Conservation (phyloP, 805 yeast genomes). For the Ogataea salicorniae region DNA sequence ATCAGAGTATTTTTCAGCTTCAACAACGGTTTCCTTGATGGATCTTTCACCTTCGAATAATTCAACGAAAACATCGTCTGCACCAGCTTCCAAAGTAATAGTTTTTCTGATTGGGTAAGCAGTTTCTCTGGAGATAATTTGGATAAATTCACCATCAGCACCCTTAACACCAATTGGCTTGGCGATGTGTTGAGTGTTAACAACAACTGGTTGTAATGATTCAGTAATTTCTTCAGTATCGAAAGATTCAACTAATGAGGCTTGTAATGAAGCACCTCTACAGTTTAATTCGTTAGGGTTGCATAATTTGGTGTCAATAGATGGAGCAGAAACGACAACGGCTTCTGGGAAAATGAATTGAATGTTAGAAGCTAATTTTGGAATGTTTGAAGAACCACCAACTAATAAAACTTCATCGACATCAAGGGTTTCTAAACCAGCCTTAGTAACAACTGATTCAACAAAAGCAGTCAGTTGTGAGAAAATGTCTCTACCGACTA, state of each 20-base stretch:
- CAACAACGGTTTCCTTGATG: constrained; percentile 75
- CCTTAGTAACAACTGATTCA: constrained; percentile 69
- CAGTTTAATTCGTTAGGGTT: constrained; percentile 87
- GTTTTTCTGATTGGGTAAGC: constrained; percentile 86
- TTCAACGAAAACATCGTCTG: constrained; percentile 58
- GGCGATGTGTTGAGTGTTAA: constrained; percentile 81
- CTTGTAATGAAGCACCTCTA: constrained; percentile 97
- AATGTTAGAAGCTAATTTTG: constrained; percentile 79
- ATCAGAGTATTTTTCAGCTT: constrained; percentile 53
- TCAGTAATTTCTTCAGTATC: constrained; percentile 79
- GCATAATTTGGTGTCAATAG: constrained; percentile 67
- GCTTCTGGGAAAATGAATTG: constrained; percentile 76
- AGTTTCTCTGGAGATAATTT: constrained; percentile 76
- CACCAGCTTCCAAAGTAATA: constrained; percentile 56
- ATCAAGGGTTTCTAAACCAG: constrained; percentile 78
- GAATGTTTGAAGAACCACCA: constrained; percentile 92
- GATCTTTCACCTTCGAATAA: constrained; percentile 83
- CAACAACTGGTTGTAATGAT: constrained; percentile 75
- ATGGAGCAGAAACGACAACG: constrained; percentile 70
- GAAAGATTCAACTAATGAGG: constrained; percentile 75
- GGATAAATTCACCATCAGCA: constrained; percentile 62
- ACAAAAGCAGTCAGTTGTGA: constrained; percentile 73
- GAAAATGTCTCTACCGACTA: constrained; percentile 75
- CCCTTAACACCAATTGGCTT: constrained; percentile 82
- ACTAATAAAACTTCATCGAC: constrained; percentile 85